Evolutionary conservation across 106 monocot genomes (phyloP).

Genomic region (Xerophyta viscosa): DNA sequence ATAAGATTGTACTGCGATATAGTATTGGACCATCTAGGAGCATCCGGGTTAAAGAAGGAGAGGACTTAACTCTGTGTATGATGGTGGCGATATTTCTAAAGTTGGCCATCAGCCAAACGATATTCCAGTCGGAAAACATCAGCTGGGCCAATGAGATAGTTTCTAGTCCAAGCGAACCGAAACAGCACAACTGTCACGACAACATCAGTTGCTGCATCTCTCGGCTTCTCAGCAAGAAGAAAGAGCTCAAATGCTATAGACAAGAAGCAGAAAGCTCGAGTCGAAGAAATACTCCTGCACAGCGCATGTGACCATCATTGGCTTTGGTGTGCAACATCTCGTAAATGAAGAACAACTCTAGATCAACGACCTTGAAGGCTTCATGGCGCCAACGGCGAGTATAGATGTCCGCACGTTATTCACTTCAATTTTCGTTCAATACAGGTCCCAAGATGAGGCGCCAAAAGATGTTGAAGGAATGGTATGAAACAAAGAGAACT

Average conservation of each 20-base stretch:
- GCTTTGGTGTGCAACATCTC: conserved; percentile 32
- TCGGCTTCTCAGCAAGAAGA: conserved; percentile 1
- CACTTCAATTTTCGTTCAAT: conserved; percentile 18
- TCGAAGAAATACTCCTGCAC: conserved; percentile 13
- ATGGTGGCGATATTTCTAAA: too few relatives aligned
- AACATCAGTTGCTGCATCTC: conserved; percentile 3
- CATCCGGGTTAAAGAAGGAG: too few relatives aligned
- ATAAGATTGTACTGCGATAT: too few relatives aligned
- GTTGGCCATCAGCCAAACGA: too few relatives aligned
- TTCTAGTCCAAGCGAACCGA: too few relatives aligned
- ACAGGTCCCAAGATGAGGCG: conserved; percentile 33
- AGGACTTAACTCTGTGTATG: too few relatives aligned
- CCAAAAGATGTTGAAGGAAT: conserved; percentile 23
- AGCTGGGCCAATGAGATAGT: too few relatives aligned
- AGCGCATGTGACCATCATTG: not conserved
- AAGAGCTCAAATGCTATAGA: conserved; percentile 17
- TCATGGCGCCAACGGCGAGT: not conserved
- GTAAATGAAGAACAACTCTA: conserved; percentile 32
- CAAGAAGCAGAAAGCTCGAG: not conserved
- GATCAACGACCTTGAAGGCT: conserved; percentile 25
- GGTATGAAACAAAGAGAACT: conserved; percentile 11
- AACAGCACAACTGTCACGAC: conserved; percentile 7
- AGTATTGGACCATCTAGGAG: too few relatives aligned
- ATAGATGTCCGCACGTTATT: conserved; percentile 26
- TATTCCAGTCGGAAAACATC: too few relatives aligned